Evolutionary conservation across 2,329 filamentous ascomycete genomes (phyloP).

Genomic region (Aphanoascus verrucosus): DNA sequence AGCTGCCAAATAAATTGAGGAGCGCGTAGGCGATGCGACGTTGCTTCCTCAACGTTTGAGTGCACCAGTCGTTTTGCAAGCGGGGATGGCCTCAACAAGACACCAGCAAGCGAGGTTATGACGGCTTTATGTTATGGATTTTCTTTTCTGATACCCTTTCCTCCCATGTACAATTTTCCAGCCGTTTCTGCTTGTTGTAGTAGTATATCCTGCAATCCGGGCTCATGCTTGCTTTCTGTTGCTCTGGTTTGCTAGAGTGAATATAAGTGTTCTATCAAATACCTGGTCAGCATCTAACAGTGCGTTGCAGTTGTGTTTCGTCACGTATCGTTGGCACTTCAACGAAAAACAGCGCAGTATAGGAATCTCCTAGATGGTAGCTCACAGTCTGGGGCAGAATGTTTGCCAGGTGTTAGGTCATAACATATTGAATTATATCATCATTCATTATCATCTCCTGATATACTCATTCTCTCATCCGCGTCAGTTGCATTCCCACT

Average conservation of each 20-base stretch:
- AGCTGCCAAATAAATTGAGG: constrained; percentile 7
- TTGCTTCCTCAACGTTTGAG: background rate
- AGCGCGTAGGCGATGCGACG: background rate
- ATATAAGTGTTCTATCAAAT: background rate
- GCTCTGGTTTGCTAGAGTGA: background rate
- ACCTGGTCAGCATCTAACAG: too few species aligned
- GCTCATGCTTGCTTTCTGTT: background rate
- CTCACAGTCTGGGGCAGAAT: too few species aligned
- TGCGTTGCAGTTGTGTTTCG: background rate
- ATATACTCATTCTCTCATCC: background rate
- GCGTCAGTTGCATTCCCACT: background rate
- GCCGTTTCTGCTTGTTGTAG: constrained; percentile 7
- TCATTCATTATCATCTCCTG: background rate
- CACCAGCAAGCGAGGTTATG: constrained; percentile 1
- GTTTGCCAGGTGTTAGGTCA: too few species aligned
- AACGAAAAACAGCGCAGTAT: too few species aligned
- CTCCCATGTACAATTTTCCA: background rate
- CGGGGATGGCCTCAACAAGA: background rate
- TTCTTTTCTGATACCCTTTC: constrained; percentile 11
- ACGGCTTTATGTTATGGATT: constrained; percentile 2
- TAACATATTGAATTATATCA: background rate
- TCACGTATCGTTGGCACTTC: background rate
- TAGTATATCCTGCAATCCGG: background rate
- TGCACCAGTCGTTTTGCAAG: background rate
- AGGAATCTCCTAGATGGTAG: background rate